Evolutionary conservation across 2,329 filamentous ascomycete genomes (phyloP).

Genomic region (Trichoderma aggressivum): DNA sequence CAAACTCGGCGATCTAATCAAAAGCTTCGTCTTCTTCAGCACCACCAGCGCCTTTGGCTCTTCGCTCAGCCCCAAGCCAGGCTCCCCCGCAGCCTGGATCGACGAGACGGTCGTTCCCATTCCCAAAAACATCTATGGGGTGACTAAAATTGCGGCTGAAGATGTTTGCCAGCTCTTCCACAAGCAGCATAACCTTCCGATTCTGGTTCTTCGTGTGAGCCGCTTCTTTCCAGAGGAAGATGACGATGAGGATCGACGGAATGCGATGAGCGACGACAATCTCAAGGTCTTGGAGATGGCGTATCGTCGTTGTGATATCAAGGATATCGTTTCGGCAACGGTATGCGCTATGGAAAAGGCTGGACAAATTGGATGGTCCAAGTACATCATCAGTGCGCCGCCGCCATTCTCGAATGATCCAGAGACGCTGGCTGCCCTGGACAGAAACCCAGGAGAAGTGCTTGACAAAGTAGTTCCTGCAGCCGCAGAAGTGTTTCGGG

Average conservation of each 20-base stretch:
- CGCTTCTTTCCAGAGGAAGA: slow-evolving; percentile 50
- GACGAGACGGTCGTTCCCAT: slow-evolving; percentile 38
- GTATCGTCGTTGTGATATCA: slow-evolving; percentile 43
- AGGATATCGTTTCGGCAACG: slow-evolving; percentile 42
- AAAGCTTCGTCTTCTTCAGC: slow-evolving; percentile 44
- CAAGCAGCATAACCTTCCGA: slow-evolving; percentile 37
- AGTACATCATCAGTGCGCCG: slow-evolving; percentile 44
- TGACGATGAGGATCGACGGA: slow-evolving; percentile 41
- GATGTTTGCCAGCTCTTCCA: slow-evolving; percentile 45
- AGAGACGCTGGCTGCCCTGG: slow-evolving; percentile 33
- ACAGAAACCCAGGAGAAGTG: slow-evolving; percentile 32
- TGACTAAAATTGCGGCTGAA: slow-evolving; percentile 48
- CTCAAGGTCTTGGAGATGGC: slow-evolving; percentile 48
- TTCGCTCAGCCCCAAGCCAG: slow-evolving; percentile 36
- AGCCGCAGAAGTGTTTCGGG: slow-evolving; percentile 31
- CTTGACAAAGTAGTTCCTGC: slow-evolving; percentile 29
- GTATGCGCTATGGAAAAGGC: slow-evolving; percentile 38
- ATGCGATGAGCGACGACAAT: slow-evolving; percentile 39
- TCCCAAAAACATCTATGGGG: slow-evolving; percentile 49
- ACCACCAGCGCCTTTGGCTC: slow-evolving; percentile 46
- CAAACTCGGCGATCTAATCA: slow-evolving; percentile 24
- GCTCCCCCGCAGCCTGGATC: slow-evolving; percentile 43
- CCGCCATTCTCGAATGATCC: slow-evolving; percentile 36
- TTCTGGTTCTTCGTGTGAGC: slow-evolving; percentile 44
- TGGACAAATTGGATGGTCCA: slow-evolving; percentile 33